These are phyloP conservation scores for Backusella luteola DNA, from an alignment of 192 early-diverging fungal genomes.

Conservation along the genomic window DNA sequence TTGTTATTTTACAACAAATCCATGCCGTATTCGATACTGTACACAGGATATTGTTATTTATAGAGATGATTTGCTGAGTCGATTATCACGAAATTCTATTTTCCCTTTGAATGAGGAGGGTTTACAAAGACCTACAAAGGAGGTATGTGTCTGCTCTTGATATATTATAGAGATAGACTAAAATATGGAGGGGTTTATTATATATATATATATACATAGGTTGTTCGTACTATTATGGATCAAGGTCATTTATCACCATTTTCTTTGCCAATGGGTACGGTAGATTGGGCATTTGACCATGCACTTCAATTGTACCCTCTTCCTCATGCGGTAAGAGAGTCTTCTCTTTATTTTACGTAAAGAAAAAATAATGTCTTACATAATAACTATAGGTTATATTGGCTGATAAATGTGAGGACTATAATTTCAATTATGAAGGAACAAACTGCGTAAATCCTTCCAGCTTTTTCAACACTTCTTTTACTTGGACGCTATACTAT, in stretches of 20 bases:
- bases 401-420: constrained; percentile 85
- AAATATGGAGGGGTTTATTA: background rate
- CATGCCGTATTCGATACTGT: constrained; percentile 88
- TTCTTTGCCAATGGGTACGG: constrained; percentile 71
- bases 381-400: constrained; percentile 62
- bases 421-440: constrained; percentile 69
- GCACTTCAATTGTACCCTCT: constrained; percentile 84
- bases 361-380: background rate
- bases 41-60: constrained; percentile 91
- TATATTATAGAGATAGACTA: background rate
- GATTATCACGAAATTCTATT: constrained; percentile 66
- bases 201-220: constrained; percentile 35
- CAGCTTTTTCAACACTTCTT: constrained; percentile 49
- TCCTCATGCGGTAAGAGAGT: constrained; percentile 70
- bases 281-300: constrained; percentile 82
- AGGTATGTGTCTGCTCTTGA: constrained; percentile 12
- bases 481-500: constrained; percentile 73
- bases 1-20: constrained; percentile 73
- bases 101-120: constrained; percentile 7
- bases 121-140: constrained; percentile 21
- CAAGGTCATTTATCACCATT: constrained; percentile 85
- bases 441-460: constrained; percentile 80
- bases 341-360: too few species aligned
- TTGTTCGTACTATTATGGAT: constrained; percentile 80
- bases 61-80: constrained; percentile 80